phyloP scores from a whole-genome alignment of 225 moss, liverwort and hornwort species.

The Physcomitrellopsis africana region DNA sequence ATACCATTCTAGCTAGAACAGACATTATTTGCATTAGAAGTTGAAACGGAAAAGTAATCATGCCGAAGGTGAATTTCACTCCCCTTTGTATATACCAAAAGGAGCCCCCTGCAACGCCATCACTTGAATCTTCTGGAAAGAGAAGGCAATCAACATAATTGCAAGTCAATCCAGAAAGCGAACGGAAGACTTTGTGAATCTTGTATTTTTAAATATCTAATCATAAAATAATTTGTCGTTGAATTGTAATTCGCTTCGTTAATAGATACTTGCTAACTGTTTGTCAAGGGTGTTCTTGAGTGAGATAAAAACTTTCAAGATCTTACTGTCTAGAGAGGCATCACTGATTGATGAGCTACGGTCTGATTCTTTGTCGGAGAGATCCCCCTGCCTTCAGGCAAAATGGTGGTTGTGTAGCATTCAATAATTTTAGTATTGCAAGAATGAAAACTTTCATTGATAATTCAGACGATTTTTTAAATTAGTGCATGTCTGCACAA shows the following conservation, averaged over 20 bases:
- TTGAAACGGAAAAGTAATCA: constrained; percentile 48
- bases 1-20: constrained; percentile 21
- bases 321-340: constrained; percentile 32
- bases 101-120: constrained; percentile 10
- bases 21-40: constrained; percentile 35
- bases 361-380: constrained; percentile 31
- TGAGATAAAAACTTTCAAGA: background rate
- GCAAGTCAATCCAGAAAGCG: constrained; percentile 24
- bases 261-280: background rate
- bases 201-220: too few relatives aligned
- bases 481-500: background rate
- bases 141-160: background rate
- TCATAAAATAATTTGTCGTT: background rate
- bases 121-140: constrained; percentile 21
- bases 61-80: constrained; percentile 28
- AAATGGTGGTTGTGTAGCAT: constrained; percentile 46
- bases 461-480: background rate
- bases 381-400: constrained; percentile 63
- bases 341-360: constrained; percentile 17
- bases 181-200: background rate
- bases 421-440: constrained; percentile 35
- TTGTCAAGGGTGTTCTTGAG: background rate
- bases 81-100: constrained; percentile 31
- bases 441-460: constrained; percentile 4
- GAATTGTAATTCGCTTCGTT: background rate